Base-by-base conservation (phyloP, 352 stramenopile genomes). In the Globisporangium sylvaticum region DNA sequence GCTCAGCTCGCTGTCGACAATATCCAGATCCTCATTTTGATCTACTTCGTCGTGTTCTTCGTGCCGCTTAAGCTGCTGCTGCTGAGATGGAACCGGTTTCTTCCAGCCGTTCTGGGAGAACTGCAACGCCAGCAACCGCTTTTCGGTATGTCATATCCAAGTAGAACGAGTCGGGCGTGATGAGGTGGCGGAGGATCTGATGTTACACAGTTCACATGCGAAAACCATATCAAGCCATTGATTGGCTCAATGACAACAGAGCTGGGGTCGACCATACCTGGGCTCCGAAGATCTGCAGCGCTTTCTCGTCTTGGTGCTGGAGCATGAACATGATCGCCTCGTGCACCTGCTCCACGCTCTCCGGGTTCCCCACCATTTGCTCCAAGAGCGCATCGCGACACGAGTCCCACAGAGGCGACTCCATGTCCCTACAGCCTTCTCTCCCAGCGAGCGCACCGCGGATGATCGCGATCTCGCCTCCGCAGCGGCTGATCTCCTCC, bases 31-130 rank as follows among this genome's bases (percentile, higher is more conserved):
- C 3, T 18, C 42, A 50, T 22, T 4, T 5, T 50, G 42, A 0
- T 46, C 37, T 44, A 63, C 65, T 4, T 42, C n/a, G 24, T 58
- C 20, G 12, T 4, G 14, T 4, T n/a, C 24, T 2, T 53, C 37
- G 18, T 58, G 62, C 4, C 68, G 62, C n/a, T 42, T 31, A 3
- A 34, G 20, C 58, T 39, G 53, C 27, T 15, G 29, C 18, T 22
- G 29, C 25, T 32, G 63, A 50, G 10, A 14, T n/a, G 2, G 4
- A 8, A 88, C 39, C 4, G 62, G 67, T 15, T 76, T 73, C 14
- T 71, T 66, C 80, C 80, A 91, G 10, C 79, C 79, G 37, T 83
- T 74, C 22, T 76, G 68, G 29, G 79, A 87, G 65, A 89, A 91
- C n/a, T 75, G 72, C 14, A 84, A 70, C 14, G 52, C 54, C 27